These are phyloP conservation scores for Kwoniella heveanensis DNA, from an alignment of 768 basidiomycete species.

Conservation along the genomic window DNA sequence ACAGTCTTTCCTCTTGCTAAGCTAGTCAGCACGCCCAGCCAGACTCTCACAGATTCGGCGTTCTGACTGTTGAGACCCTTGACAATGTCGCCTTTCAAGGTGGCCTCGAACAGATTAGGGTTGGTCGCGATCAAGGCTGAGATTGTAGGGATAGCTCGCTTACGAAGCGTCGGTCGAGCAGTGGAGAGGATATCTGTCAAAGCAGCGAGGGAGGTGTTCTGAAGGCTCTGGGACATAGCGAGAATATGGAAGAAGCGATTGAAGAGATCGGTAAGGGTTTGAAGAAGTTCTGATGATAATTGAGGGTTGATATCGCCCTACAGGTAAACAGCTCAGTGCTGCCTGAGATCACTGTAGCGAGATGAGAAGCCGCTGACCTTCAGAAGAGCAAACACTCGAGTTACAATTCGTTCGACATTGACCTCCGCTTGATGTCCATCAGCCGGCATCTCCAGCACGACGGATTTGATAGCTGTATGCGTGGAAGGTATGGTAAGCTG, in stretches of 20 bases:
- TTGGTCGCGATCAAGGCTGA: constrained; percentile 79
- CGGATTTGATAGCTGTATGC: constrained; percentile 81
- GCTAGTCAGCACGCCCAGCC: constrained; percentile 65
- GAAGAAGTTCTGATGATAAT: constrained; percentile 62
- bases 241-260: constrained; percentile 69
- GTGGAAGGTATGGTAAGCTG: no score
- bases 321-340: neutral
- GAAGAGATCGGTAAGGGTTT: constrained; percentile 71
- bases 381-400: constrained; percentile 79
- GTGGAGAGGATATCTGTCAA: constrained; percentile 69
- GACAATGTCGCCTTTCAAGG: constrained; percentile 64
- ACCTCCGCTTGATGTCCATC: constrained; percentile 76
- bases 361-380: constrained; percentile 61
- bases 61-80: constrained; percentile 29
- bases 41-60: constrained; percentile 58
- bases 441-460: constrained; percentile 83
- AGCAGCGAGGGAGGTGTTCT: constrained; percentile 63
- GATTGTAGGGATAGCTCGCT: constrained; percentile 79
- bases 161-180: constrained; percentile 81
- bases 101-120: constrained; percentile 64
- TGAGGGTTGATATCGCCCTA: constrained; percentile 54
- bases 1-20: constrained; percentile 67
- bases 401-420: constrained; percentile 79
- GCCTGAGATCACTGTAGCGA: constrained; percentile 1
- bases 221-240: constrained; percentile 27